Percentiles rank a stretch among this genome's conserved stretches.
Evolutionary conservation across 176 grass and related monocot genomes (phyloP).

Genomic region (Rhipidocladum racemiflorum): DNA sequence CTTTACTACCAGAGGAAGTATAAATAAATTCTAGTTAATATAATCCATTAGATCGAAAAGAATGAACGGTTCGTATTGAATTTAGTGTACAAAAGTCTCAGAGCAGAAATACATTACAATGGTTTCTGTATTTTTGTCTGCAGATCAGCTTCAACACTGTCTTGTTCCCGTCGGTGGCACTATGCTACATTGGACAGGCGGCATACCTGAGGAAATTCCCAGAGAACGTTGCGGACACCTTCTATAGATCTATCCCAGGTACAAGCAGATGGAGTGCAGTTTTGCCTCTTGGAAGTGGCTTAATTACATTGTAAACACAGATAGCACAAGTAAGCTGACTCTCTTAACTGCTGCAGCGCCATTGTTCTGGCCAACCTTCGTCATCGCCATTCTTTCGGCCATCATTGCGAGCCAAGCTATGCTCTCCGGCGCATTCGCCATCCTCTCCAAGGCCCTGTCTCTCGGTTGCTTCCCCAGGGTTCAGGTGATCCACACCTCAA

Average conservation of each 20-base stretch:
- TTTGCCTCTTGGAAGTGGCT: neutral
- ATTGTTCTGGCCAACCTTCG: conserved; percentile 72
- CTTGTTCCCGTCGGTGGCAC: conserved; percentile 61
- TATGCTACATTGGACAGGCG: conserved; percentile 74
- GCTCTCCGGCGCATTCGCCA: conserved; percentile 65
- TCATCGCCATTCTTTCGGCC: conserved; percentile 56
- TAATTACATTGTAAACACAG: too few species aligned
- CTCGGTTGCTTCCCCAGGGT: conserved; percentile 80
- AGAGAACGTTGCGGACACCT: conserved; percentile 48
- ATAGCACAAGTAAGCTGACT: neutral
- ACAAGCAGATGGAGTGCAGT: neutral
- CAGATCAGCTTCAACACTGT: conserved; percentile 70
- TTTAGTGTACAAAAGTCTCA: too few species aligned
- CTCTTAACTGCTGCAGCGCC: conserved; percentile 36
- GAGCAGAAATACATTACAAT: conserved; percentile 4
- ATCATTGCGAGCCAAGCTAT: conserved; percentile 89
- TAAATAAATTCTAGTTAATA: too few species aligned
- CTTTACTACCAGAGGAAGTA: too few species aligned
- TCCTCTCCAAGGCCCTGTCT: conserved; percentile 73
- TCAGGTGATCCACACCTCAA: conserved; percentile 67
- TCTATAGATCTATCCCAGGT: conserved; percentile 81
- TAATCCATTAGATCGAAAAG: too few species aligned
- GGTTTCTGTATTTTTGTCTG: neutral
- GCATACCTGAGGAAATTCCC: conserved; percentile 56
- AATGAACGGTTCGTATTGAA: too few species aligned